phyloP scores from a whole-genome alignment of 1,284 basidiomycete species.

The Boletellus dicymbophilus region DNA sequence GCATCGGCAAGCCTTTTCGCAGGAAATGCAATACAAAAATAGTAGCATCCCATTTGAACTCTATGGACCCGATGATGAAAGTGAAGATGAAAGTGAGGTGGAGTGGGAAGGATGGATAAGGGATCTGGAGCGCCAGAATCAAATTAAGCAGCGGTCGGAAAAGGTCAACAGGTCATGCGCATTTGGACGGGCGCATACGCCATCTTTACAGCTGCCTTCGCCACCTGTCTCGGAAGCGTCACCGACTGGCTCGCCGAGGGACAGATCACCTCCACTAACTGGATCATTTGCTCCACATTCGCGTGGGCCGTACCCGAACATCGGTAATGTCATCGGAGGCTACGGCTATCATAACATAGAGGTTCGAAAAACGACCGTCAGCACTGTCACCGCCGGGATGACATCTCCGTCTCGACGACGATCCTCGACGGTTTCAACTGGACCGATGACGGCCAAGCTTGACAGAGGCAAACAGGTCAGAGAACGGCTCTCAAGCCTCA shows the following conservation, averaged over 20 bases:
- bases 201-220: slow-evolving; percentile 20
- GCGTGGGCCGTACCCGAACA: slow-evolving; percentile 22
- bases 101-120: slow-evolving; percentile 63
- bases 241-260: slow-evolving; percentile 32
- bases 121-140: slow-evolving; percentile 47
- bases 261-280: slow-evolving; percentile 24
- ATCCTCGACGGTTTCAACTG: slow-evolving; percentile 26
- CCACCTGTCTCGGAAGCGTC: slow-evolving; percentile 32
- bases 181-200: too few species aligned
- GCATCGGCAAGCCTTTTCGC: slow-evolving; percentile 20
- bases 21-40: slow-evolving; percentile 18
- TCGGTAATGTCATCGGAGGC: slow-evolving; percentile 19
- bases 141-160: slow-evolving; percentile 11
- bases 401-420: slow-evolving; percentile 17
- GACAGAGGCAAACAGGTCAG: slow-evolving; percentile 10
- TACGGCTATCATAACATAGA: slow-evolving; percentile 4
- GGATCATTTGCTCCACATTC: slow-evolving; percentile 21
- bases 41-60: slow-evolving; percentile 1
- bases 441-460: not conserved
- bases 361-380: slow-evolving; percentile 16
- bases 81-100: slow-evolving; percentile 50
- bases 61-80: slow-evolving; percentile 32
- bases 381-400: slow-evolving; percentile 28
- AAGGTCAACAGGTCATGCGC: slow-evolving; percentile 2
- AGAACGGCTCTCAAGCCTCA: not conserved